These are phyloP conservation scores for Coemansia sp. DNA, from an alignment of 192 early-diverging fungal genomes.

Conservation along the genomic window DNA sequence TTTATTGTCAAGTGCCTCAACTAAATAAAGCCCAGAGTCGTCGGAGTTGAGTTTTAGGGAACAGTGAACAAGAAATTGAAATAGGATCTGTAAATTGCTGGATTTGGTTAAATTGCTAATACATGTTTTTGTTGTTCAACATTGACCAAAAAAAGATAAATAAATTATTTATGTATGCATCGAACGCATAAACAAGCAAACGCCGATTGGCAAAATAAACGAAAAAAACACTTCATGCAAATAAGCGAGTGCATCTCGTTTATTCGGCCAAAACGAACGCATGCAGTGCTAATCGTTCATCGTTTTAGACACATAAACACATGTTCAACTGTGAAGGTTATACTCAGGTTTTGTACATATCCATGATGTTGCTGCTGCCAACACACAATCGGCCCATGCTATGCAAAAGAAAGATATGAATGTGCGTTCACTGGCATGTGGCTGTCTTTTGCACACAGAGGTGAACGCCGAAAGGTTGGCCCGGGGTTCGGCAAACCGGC, in stretches of 20 bases:
- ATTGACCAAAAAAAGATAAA: neutral
- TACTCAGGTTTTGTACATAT: neutral
- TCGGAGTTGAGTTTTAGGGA: no score
- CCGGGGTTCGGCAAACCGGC: no score
- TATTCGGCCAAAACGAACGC: no score
- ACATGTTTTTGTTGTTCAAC: neutral
- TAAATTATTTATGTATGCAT: neutral
- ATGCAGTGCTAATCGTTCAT: no score
- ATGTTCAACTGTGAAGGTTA: neutral
- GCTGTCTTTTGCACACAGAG: no score
- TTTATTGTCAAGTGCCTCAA: no score
- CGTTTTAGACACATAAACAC: no score
- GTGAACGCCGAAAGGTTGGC: no score
- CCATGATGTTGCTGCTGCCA: neutral
- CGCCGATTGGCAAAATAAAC: neutral
- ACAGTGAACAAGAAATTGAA: neutral
- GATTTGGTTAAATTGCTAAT: constrained; percentile 6
- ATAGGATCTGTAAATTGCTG: neutral
- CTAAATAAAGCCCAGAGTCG: no score
- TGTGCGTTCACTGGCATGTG: no score
- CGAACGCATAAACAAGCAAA: neutral
- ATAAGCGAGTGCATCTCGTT: neutral
- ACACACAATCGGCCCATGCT: neutral
- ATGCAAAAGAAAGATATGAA: no score
- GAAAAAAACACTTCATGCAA: neutral